Evolutionary conservation across 2,329 filamentous ascomycete genomes (phyloP).

Genomic region (Trichoderma endophyticum): DNA sequence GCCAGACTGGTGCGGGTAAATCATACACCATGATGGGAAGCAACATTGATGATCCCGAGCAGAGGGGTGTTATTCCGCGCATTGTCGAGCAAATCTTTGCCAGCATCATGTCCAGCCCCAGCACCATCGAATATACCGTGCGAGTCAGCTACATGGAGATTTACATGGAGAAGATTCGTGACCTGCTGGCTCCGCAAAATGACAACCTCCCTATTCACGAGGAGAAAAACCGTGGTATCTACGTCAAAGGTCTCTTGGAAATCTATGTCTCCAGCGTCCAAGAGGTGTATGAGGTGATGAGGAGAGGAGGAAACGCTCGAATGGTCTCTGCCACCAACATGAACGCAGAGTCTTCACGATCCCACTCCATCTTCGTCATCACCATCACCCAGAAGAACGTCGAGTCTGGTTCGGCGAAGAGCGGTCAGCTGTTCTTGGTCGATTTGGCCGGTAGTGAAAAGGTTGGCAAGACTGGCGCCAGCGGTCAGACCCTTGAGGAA

Average conservation of each 20-base stretch:
- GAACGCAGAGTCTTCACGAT: slow-evolving; percentile 97
- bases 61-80: slow-evolving; percentile 91
- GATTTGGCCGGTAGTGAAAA: slow-evolving; percentile 98
- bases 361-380: slow-evolving; percentile 96
- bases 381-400: slow-evolving; percentile 97
- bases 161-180: slow-evolving; percentile 98
- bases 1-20: slow-evolving; percentile 97
- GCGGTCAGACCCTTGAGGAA: slow-evolving; percentile 94
- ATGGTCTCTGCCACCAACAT: slow-evolving; percentile 97
- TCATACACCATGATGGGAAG: slow-evolving; percentile 86
- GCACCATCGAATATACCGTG: slow-evolving; percentile 97
- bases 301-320: slow-evolving; percentile 82
- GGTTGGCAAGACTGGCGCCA: slow-evolving; percentile 96
- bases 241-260: slow-evolving; percentile 91
- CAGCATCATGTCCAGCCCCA: slow-evolving; percentile 86
- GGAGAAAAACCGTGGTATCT: slow-evolving; percentile 92
- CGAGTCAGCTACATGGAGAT: slow-evolving; percentile 99
- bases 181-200: slow-evolving; percentile 87
- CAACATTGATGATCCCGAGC: slow-evolving; percentile 85
- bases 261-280: slow-evolving; percentile 94
- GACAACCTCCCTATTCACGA: slow-evolving; percentile 98
- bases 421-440: slow-evolving; percentile 93
- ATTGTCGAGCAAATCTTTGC: slow-evolving; percentile 98
- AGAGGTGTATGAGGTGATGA: slow-evolving; percentile 96
- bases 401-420: slow-evolving; percentile 93